Conservation (phyloP, 441 rosid genomes). For the Eutrema salsugineum region DNA sequence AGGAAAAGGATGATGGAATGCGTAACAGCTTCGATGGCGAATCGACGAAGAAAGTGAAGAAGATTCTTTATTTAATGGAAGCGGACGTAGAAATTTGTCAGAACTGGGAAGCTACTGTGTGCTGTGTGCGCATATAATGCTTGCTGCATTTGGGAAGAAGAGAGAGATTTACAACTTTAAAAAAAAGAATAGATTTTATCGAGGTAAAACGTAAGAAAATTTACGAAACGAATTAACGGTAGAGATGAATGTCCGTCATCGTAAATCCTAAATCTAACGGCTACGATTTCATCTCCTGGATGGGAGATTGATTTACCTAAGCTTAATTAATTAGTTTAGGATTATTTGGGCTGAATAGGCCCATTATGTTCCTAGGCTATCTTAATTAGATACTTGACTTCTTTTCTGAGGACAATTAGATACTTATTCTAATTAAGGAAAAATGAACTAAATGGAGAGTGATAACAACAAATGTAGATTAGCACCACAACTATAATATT, state of each 20-base stretch:
- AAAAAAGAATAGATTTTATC: not conserved
- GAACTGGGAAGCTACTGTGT: slow-evolving; percentile 12
- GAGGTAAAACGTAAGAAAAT: not conserved
- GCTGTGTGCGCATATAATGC: slow-evolving; percentile 18
- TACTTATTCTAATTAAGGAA: not conserved
- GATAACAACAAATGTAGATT: no score
- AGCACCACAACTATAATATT: no score
- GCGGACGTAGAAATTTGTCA: slow-evolving; percentile 15
- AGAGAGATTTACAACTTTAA: slow-evolving; percentile 9
- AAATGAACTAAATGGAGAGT: no score
- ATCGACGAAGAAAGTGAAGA: slow-evolving; percentile 11
- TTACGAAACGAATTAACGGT: not conserved
- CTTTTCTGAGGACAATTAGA: not conserved
- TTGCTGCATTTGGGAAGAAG: not conserved
- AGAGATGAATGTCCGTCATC: not conserved
- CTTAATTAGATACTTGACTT: not conserved
- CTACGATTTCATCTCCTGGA: not conserved
- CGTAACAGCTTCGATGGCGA: slow-evolving; percentile 10
- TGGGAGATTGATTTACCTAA: not conserved
- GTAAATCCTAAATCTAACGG: slow-evolving; percentile 17
- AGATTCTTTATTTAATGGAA: not conserved
- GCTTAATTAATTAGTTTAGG: not conserved
- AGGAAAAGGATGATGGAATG: slow-evolving; percentile 9
- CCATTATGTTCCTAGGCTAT: slow-evolving; percentile 2
- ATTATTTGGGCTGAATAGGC: not conserved